Evolutionary conservation across 208 protist species (phyloP).

Genomic region (Leishmania aethiopica): DNA sequence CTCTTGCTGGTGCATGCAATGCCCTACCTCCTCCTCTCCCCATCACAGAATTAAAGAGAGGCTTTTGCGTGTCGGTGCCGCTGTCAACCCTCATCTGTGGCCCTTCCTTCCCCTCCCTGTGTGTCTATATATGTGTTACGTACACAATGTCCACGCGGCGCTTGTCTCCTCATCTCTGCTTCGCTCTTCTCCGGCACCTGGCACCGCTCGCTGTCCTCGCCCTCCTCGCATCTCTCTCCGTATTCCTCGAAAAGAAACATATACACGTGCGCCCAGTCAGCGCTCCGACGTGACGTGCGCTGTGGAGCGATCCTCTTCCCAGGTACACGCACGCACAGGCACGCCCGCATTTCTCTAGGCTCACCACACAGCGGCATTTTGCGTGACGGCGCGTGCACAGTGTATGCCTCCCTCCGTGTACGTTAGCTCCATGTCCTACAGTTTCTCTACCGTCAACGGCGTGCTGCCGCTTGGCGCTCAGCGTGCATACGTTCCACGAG

Average conservation of each 20-base stretch:
- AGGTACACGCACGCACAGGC: not conserved
- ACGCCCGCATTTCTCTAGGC: not conserved
- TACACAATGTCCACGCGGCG: not conserved
- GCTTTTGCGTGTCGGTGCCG: no score
- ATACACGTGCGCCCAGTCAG: not conserved
- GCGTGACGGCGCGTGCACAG: not conserved
- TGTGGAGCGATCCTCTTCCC: not conserved
- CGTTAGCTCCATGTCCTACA: slow-evolving; percentile 1
- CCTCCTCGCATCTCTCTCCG: not conserved
- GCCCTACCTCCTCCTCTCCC: not conserved
- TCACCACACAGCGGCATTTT: not conserved
- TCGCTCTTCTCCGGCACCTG: not conserved
- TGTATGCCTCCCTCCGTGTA: not conserved
- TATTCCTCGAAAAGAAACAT: not conserved
- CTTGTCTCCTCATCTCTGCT: not conserved
- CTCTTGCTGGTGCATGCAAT: not conserved
- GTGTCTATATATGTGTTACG: not conserved
- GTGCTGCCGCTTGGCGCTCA: slow-evolving; percentile 33
- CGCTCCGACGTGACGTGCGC: not conserved
- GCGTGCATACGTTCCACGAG: slow-evolving; percentile 50
- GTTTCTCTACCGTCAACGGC: slow-evolving; percentile 36
- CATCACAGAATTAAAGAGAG: not conserved
- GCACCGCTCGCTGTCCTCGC: not conserved
- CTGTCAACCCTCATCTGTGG: not conserved
- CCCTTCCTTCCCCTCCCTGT: not conserved